These are phyloP conservation scores for Saccharomycopsis crataegensis DNA, from an alignment of 1,139 yeast genomes.

Conservation along the genomic window DNA sequence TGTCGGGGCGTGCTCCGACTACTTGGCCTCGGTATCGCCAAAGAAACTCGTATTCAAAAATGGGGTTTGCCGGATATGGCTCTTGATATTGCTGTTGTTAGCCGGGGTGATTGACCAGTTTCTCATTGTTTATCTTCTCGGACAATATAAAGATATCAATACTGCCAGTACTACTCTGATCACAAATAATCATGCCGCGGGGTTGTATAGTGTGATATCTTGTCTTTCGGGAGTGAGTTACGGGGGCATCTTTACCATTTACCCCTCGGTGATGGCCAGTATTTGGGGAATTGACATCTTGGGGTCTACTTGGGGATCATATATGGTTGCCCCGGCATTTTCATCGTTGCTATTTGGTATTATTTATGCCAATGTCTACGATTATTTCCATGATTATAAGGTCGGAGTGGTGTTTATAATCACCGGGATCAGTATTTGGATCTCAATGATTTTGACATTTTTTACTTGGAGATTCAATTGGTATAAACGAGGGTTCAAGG, in stretches of 20 bases:
- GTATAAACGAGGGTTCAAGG: conserved; percentile 18
- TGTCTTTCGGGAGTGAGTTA: conserved; percentile 59
- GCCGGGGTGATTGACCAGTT: conserved; percentile 41
- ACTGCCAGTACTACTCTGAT: conserved; percentile 17
- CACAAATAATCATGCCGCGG: neutral
- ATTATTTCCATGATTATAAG: conserved; percentile 28
- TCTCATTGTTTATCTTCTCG: conserved; percentile 22
- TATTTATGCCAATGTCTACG: conserved; percentile 62
- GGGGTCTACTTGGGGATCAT: conserved; percentile 92
- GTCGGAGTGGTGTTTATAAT: conserved; percentile 22
- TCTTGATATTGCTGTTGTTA: conserved; percentile 35
- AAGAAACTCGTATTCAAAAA: conserved; percentile 28
- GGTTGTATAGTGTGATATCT: conserved; percentile 8
- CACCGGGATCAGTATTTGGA: conserved; percentile 20
- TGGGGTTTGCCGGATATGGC: conserved; percentile 34
- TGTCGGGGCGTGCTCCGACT: conserved; percentile 64
- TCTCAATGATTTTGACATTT: conserved; percentile 20
- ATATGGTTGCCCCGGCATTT: conserved; percentile 85
- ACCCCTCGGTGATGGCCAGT: conserved; percentile 74
- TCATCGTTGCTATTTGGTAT: conserved; percentile 71
- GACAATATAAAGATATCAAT: neutral
- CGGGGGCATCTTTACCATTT: conserved; percentile 79
- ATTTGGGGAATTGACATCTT: conserved; percentile 87
- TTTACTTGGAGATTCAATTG: conserved; percentile 25
- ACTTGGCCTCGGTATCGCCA: conserved; percentile 29